phyloP scores from a whole-genome alignment of 208 protist species.

The Trypanosoma platydactyli region DNA sequence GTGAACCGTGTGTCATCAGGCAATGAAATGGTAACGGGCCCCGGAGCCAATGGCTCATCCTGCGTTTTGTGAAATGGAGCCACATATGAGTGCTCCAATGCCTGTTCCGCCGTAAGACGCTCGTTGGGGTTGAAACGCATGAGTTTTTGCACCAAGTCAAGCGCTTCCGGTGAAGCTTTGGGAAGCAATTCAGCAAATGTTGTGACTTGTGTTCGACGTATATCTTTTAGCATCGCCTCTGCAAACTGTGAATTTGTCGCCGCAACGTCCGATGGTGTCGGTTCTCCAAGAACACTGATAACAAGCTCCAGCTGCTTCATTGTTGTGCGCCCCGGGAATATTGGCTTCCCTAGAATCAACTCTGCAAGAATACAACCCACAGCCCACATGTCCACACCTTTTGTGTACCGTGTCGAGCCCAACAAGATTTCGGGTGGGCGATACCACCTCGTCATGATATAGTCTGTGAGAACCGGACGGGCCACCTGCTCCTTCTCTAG shows the following conservation, averaged over 20 bases:
- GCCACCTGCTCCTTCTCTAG: slow-evolving; percentile 87
- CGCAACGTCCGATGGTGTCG: slow-evolving; percentile 90
- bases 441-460: slow-evolving; percentile 98
- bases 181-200: slow-evolving; percentile 90
- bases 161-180: slow-evolving; percentile 88
- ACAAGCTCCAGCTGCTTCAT: slow-evolving; percentile 98
- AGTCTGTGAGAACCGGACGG: slow-evolving; percentile 92
- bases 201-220: slow-evolving; percentile 62
- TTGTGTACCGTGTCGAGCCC: slow-evolving; percentile 94
- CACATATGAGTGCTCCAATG: slow-evolving; percentile 94
- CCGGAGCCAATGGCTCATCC: slow-evolving; percentile 76
- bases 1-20: slow-evolving; percentile 95
- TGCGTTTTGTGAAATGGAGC: slow-evolving; percentile 86
- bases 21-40: slow-evolving; percentile 90
- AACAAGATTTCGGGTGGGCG: slow-evolving; percentile 98
- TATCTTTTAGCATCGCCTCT: slow-evolving; percentile 92
- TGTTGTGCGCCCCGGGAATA: slow-evolving; percentile 95
- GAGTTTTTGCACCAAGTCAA: slow-evolving; percentile 93
- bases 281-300: slow-evolving; percentile 90
- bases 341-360: slow-evolving; percentile 92
- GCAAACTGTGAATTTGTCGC: slow-evolving; percentile 95
- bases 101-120: slow-evolving; percentile 91
- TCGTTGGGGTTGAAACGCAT: slow-evolving; percentile 97
- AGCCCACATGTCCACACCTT: slow-evolving; percentile 98
- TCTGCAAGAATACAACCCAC: slow-evolving; percentile 98